phyloP scores from a whole-genome alignment of 2,329 filamentous ascomycete genomes.

The Daldinia sp. region DNA sequence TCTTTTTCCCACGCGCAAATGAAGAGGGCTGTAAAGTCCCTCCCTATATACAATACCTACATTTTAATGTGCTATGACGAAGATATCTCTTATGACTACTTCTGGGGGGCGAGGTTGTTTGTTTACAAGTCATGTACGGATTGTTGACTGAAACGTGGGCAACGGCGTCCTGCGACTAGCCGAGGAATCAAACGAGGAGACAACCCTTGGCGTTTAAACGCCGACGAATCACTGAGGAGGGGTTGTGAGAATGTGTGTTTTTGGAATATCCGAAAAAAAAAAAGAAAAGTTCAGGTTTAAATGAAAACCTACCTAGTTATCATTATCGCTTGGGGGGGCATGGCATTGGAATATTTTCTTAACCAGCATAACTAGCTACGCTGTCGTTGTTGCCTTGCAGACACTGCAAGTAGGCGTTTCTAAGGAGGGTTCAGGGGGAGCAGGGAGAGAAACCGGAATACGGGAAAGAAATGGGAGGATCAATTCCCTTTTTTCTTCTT shows the following conservation, averaged over 20 bases:
- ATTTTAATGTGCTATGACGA: slow-evolving; percentile 47
- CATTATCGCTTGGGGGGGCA: slow-evolving; percentile 14
- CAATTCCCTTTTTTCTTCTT: slow-evolving; percentile 27
- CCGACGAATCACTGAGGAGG: not conserved
- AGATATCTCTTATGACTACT: slow-evolving; percentile 40
- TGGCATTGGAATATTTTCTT: slow-evolving; percentile 17
- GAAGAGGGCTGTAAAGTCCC: slow-evolving; percentile 24
- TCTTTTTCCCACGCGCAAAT: slow-evolving; percentile 23
- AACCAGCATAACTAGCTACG: slow-evolving; percentile 18
- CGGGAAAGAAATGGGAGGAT: slow-evolving; percentile 9
- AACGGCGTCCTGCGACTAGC: slow-evolving; percentile 24
- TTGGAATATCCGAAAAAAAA: slow-evolving; percentile 23
- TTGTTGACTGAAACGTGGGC: slow-evolving; percentile 19
- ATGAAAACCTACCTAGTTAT: slow-evolving; percentile 15
- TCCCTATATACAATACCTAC: slow-evolving; percentile 43
- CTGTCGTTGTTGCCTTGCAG: slow-evolving; percentile 10
- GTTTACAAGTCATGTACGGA: slow-evolving; percentile 15
- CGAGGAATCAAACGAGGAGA: slow-evolving; percentile 8
- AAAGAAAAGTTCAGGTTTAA: slow-evolving; percentile 16
- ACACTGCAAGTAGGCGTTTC: slow-evolving; percentile 15
- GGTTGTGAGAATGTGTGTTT: not conserved
- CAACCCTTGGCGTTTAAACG: not conserved
- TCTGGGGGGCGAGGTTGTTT: slow-evolving; percentile 35
- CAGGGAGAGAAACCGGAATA: slow-evolving; percentile 6
- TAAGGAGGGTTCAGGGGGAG: not conserved